Evolutionary conservation across 2,329 filamentous ascomycete species (phyloP), one percentile per base, ranked within the genome.

Genomic region (Cladosporium colombiae): DNA sequence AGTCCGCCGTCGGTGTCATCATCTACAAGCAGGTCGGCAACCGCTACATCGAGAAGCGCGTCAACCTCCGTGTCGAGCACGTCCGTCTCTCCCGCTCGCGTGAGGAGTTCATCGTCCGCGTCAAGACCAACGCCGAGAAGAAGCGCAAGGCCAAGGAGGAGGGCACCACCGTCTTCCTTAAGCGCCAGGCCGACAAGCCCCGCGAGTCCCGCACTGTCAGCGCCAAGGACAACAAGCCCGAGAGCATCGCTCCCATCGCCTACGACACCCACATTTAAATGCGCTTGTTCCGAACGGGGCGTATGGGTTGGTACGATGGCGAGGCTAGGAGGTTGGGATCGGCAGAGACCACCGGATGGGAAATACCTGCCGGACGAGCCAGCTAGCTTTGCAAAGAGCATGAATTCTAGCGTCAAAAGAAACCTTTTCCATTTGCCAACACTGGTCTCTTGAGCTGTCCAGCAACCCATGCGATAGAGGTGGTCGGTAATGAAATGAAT

Each of bases 11-110:
- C 81, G 95, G 95, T 79, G 91, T 99, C 83, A 97, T 99, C 85
- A 91, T 99, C 85, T 94, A 96, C 91, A 97, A 97, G 89, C 92
- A 96, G 84, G 95, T 99, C 82, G 93, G 93, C 85, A 95, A 98
- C 90, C 91, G 94, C 80, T 99, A 97, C 89, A 88, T 99, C 82
- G 95, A 99, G 91, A 99, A 99, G 93, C 94, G 95, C 83, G 89
- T 99, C 87, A 98, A 97, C 89, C 87, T 99, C 85, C 92, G 95
- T 81, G 84, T 98, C 83, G 95, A 99, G 90, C 95, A 99, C 90
- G 88, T 99, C 84, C 84, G 85, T 79, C 91, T 91, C 81, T 98
- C 94, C 76, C 91, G 95, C 82, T 98, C 94, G 78, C 89, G 95
- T 80, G 94, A 98, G 78, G 94, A 95, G 82, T 98, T 99, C 88